phyloP scores from a whole-genome alignment of 495 filamentous ascomycete species.

The Penicillium ucsense region DNA sequence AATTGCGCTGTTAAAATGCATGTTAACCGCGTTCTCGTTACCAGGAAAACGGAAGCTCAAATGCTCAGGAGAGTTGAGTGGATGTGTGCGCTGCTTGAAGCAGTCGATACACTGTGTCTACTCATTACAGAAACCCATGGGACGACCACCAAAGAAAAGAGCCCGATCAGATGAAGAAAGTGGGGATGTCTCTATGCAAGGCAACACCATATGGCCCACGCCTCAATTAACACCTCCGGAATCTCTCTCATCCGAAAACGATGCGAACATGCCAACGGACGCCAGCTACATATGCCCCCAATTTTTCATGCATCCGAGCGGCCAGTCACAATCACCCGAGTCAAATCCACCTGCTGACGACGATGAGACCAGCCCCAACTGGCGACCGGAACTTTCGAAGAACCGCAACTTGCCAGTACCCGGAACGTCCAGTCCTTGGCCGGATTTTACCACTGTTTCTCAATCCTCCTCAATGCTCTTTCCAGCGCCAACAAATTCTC shows the following conservation, averaged over 20 bases:
- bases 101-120: slow-evolving; percentile 35
- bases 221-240: slow-evolving; percentile 11
- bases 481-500: slow-evolving; percentile 9
- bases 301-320: slow-evolving; percentile 13
- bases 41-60: slow-evolving; percentile 40
- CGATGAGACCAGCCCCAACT: slow-evolving; percentile 20
- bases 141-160: slow-evolving; percentile 37
- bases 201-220: slow-evolving; percentile 17
- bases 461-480: slow-evolving; percentile 27
- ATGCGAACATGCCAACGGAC: slow-evolving; percentile 5
- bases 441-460: slow-evolving; percentile 34
- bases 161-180: slow-evolving; percentile 24
- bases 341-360: slow-evolving; percentile 14
- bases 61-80: slow-evolving; percentile 36
- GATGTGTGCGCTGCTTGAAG: slow-evolving; percentile 34
- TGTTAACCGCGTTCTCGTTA: slow-evolving; percentile 9
- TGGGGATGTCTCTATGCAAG: slow-evolving; percentile 6
- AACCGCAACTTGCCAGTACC: slow-evolving; percentile 18
- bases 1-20: neutral
- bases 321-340: slow-evolving; percentile 7
- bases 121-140: slow-evolving; percentile 41
- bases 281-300: slow-evolving; percentile 19
- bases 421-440: slow-evolving; percentile 30
- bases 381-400: slow-evolving; percentile 18
- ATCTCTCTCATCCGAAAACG: slow-evolving; percentile 3